Evolutionary conservation across 2,329 filamentous ascomycete species (phyloP), one percentile per base, ranked within the genome.

Genomic region (Sporothrix dimorphospora): DNA sequence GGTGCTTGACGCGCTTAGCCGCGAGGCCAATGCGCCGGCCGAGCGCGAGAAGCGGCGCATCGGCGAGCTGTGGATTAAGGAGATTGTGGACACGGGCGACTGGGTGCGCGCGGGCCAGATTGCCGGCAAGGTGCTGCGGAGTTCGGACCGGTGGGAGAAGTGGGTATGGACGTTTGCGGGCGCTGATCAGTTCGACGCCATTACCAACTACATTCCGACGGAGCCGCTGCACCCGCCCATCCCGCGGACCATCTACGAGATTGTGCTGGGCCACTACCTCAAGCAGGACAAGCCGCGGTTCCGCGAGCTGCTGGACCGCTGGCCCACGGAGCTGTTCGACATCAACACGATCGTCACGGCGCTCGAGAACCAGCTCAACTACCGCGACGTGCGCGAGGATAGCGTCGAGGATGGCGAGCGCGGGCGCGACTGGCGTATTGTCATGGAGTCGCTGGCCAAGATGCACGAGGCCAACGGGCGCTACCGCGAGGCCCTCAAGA

Each of bases 151-250:
- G 76, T 99, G 96, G 96, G 94, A 98, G 82, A 93, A 97, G 77
- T 98, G 95, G 94, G 92, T 97, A 5, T 97, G 92, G 89, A 91
- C 89, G 0, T 99, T 99, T 81, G 93, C 94, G 8, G 91, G 94
- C 53, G 92, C 92, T 2, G 88, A 93, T 75, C 94, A 90, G 78
- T 94, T 97, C 77, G 93, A 98, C 79, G 94, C 97, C 76, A 97
- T 99, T 73, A 92, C 92, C 5, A 87, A 92, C 47, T 90, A 92
- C 77, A 92, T 99, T 40, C 96, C 96, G 0, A 90, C 88, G 1
- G 87, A 90, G 70, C 89, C 90, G n/a, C 86, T 97, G 79, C 88
- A 88, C 38, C 94, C 94, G 8, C 91, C 93, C 0, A 86, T 99
- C 14, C 90, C 94, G 0, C 90, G 91, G 0, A 88, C 91, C 12